phyloP scores from a whole-genome alignment of 2,329 filamentous ascomycete species.

The Fusarium irregulare region DNA sequence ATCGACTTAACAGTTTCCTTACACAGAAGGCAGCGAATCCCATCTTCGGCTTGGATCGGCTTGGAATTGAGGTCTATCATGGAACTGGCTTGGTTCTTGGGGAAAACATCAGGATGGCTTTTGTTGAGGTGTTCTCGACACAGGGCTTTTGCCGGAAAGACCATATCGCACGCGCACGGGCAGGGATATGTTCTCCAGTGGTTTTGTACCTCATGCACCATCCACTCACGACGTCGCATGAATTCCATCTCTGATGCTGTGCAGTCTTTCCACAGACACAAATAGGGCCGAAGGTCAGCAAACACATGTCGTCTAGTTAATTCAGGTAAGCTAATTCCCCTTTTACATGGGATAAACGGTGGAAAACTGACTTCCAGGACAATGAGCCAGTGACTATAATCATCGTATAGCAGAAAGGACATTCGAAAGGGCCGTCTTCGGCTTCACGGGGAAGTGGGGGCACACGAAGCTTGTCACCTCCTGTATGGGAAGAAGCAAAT shows the following conservation, averaged over 20 bases:
- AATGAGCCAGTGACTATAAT: background rate
- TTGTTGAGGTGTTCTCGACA: background rate
- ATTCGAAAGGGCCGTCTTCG: background rate
- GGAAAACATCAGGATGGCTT: accelerated
- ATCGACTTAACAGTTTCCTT: accelerated
- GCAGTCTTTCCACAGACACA: background rate
- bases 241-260: background rate
- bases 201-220: background rate
- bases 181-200: background rate
- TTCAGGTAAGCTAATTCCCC: background rate
- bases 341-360: accelerated
- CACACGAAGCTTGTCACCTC: accelerated
- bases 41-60: accelerated
- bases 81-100: accelerated
- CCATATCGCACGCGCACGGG: accelerated
- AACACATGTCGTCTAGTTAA: accelerated
- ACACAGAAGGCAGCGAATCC: background rate
- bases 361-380: accelerated
- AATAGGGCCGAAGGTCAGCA: background rate
- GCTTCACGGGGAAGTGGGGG: background rate
- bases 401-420: slow-evolving; percentile 14
- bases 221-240: background rate
- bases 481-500: background rate
- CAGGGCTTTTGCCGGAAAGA: background rate
- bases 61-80: background rate